Base-by-base conservation (phyloP, 2,329 filamentous ascomycete genomes). In the Chaetothyriales sp. region DNA sequence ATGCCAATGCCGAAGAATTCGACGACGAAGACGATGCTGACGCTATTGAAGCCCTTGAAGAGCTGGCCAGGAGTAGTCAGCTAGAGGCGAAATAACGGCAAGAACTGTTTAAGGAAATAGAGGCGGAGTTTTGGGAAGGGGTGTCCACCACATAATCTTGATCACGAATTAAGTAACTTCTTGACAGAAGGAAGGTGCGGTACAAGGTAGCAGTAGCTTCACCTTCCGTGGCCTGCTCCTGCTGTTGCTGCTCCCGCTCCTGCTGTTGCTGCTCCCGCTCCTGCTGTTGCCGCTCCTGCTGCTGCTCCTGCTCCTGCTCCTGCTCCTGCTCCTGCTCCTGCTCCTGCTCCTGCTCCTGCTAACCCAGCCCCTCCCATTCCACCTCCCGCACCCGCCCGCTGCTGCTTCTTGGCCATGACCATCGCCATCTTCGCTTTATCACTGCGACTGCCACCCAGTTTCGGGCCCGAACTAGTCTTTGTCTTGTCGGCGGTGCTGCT, bases 381-480 rank as follows among this genome's bases (percentile, higher is more conserved):
- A 1, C 33, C 33, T 15, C 10, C 33, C 33, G 8, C 33, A 2
- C 10, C 33, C 4, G 33, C 10, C 10, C 33, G 33, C 33, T 40
- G 10, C 33, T 40, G 33, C 33, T 40, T 40, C 13, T 40, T 40
- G 5, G 33, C 33, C 4, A 40, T 40, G 8, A 49, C 48, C 37
- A 52, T 55, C 18, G 53, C 54, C 78, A 83, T 82, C 51, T 76
- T 78, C 49, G 78, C 78, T 55, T 80, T 70, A 28, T 77, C 77
- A 61, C 72, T 77, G 60, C 80, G 69, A 56, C 77, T 81, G 1
- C 80, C 80, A 44, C 80, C 80, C 58, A 83, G 55, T 60, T 82
- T 83, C 9, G 80, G 80, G 3, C 80, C 80, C 7, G 8, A 10
- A 13, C 18, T 28, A 10, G 22, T 53, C 63, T 73, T 1, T 66